Base-by-base conservation (phyloP, 495 filamentous ascomycete species). In the Penicillium verhagenii region DNA sequence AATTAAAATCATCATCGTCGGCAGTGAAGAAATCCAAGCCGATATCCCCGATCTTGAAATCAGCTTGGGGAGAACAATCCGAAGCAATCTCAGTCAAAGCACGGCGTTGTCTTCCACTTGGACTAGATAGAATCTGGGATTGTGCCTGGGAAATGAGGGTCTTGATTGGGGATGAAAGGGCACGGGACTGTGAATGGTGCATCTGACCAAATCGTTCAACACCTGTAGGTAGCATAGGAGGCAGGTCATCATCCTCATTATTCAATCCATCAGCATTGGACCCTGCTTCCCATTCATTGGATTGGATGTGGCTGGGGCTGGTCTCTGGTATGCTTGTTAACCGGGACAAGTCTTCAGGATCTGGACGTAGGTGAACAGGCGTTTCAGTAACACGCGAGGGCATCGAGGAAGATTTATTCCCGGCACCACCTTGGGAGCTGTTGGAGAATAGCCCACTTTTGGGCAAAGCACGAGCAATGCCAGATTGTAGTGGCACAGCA, bases 61-160 rank as follows among this genome's bases (percentile, higher is more conserved):
- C 65, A 35, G 70, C 65, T 26, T 71, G 66, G 2, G 77, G 77
- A 6, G 76, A 75, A 35, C 61, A 64, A 35, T 80, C 74, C 0
- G 68, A 68, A 5, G 72, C 75, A 57, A 81, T 80, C 19, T 79
- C 74, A 7, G 74, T 73, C 45, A 81, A 56, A 31, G 67, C 65
- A 39, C 74, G 70, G 16, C 74, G 71, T 37, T 72, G 74, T 28
- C 69, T 66, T 29, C 72, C 72, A 42, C 76, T 78, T 8, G 72
- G 74, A 38, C 67, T 75, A 7, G 77, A 70, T 16, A 73, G 56
- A 16, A 77, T 64, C 19, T 68, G 56, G 3, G 60, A 47, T 10
- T 53, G 53, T n/a, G 40, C 53, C 46, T 60, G 70, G 8, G 70
- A 61, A n/a, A 66, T 59, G 3, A 60, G 26, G 28, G 46, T 58